Conservation (phyloP, 495 filamentous ascomycete genomes). For the Trichoderma virens region DNA sequence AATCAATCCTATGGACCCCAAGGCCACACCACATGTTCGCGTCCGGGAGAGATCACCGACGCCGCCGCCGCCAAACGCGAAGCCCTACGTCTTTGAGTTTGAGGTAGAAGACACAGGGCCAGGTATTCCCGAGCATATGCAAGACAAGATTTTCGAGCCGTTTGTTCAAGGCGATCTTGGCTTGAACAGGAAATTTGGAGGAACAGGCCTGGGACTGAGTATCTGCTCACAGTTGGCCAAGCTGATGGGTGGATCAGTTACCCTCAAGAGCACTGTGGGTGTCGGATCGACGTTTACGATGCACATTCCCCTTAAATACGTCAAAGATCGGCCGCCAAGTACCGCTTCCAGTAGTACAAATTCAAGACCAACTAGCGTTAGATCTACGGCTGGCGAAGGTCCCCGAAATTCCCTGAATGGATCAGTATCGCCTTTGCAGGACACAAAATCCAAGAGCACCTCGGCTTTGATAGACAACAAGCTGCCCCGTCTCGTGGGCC, state of each 20-base stretch:
- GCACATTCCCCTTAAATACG: slow-evolving; percentile 72
- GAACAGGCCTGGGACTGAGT: slow-evolving; percentile 82
- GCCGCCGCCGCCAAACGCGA: slow-evolving; percentile 52
- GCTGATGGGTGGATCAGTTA: slow-evolving; percentile 73
- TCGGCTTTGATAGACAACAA: slow-evolving; percentile 32
- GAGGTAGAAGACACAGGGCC: slow-evolving; percentile 86
- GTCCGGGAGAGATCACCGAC: slow-evolving; percentile 50
- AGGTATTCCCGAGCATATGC: slow-evolving; percentile 72
- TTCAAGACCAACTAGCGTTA: slow-evolving; percentile 67
- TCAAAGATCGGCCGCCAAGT: slow-evolving; percentile 50
- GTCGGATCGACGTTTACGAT: slow-evolving; percentile 76
- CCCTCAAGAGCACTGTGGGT: slow-evolving; percentile 63
- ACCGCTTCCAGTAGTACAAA: slow-evolving; percentile 45
- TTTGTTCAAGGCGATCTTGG: slow-evolving; percentile 89
- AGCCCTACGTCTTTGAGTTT: slow-evolving; percentile 66
- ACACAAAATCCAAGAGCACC: slow-evolving; percentile 21
- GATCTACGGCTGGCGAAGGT: slow-evolving; percentile 14
- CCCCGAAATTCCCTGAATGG: neutral
- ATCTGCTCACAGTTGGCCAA: slow-evolving; percentile 81
- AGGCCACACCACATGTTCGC: slow-evolving; percentile 37
- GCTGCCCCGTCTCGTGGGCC: slow-evolving; percentile 71
- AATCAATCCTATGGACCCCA: slow-evolving; percentile 53
- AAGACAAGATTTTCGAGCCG: slow-evolving; percentile 80
- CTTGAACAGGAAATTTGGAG: slow-evolving; percentile 82
- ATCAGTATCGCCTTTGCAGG: slow-evolving; percentile 35